A percentile compares a stretch with the other conserved stretches of the same genome.
phyloP scores from a whole-genome alignment of 192 early-diverging fungal species.

The Coemansia nantahalensis region DNA sequence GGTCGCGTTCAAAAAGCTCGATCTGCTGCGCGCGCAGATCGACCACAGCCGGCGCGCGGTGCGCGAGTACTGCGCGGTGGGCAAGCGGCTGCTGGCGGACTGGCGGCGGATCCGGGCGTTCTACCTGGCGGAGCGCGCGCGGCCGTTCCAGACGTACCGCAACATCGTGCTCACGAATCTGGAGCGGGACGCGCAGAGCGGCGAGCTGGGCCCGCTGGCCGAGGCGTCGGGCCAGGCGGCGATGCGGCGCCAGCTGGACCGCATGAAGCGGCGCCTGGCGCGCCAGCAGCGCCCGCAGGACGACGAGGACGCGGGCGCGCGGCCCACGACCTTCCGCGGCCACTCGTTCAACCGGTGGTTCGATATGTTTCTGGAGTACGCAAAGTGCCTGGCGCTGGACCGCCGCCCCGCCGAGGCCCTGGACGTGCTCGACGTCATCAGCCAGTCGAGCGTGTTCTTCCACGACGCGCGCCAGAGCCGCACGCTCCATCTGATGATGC shows the following conservation, averaged over 20 bases:
- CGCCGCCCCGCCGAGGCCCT: constrained; percentile 16
- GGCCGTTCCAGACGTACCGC: constrained; percentile 45
- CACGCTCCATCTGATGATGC: constrained; percentile 16
- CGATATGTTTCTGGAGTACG: constrained; percentile 48
- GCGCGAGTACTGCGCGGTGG: constrained; percentile 32
- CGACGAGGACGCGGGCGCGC: not conserved
- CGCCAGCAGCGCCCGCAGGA: constrained; percentile 10
- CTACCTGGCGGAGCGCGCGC: constrained; percentile 15
- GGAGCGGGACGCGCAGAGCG: constrained; percentile 21
- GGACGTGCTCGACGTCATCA: constrained; percentile 30
- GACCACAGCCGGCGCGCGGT: constrained; percentile 3
- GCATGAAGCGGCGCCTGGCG: constrained; percentile 32
- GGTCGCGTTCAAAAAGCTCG: constrained; percentile 36
- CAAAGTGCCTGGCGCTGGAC: constrained; percentile 29
- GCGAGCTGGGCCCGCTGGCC: constrained; percentile 5
- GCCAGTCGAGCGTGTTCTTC: constrained; percentile 37
- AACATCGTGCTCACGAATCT: constrained; percentile 11
- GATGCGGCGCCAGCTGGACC: constrained; percentile 33
- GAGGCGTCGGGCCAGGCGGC: constrained; percentile 19
- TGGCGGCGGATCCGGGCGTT: constrained; percentile 43
- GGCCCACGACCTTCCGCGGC: constrained; percentile 46
- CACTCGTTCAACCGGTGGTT: constrained; percentile 42
- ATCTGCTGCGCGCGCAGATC: constrained; percentile 11
- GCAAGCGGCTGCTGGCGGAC: constrained; percentile 30
- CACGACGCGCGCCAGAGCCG: constrained; percentile 7